Evolutionary conservation across 2,329 filamentous ascomycete species (phyloP), one percentile per base, ranked within the genome.

Genomic region (Fusarium pininemorale): DNA sequence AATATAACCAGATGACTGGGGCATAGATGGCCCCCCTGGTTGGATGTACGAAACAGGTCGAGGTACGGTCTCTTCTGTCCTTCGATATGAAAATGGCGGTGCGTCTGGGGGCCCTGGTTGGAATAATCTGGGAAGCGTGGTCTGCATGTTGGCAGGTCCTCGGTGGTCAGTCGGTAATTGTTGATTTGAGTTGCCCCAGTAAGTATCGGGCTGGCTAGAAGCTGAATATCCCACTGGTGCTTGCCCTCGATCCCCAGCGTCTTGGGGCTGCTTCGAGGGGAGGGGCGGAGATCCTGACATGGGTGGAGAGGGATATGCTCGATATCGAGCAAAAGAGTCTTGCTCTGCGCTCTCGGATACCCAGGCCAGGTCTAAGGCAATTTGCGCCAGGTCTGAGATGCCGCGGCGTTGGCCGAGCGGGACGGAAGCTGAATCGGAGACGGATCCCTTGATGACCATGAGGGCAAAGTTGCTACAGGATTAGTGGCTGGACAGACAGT

Each of bases 261-360:
- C 88, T 82, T 85, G 87, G 81, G 86, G 86, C 85, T 84, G 81
- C 85, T 88, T 90, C 81, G 87, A 85, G 82, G 89, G 88, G 78
- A 87, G 84, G 77, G 87, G 87, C 79, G 90, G 89, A 85, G 90
- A 91, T 81, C 89, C 90, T 86, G 91, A 92, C 91, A 92, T 92
- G 87, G 91, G 91, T 85, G 91, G 90, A 87, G 91, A 92, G 81
- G 90, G 90, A 84, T 92, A 92, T 81, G 88, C 89, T 86, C 85
- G 85, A 80, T 85, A 85, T 79, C 85, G 86, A 84, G 86, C 85
- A 86, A 85, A 87, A 84, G 85, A 83, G 84, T 87, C 85, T 85
- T 74, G 73, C 75, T 78, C 78, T 78, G 79, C 84, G 84, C 87
- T 88, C 86, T 82, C 85, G 85, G 84, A 85, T 83, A 84, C 89